Percentiles rank a stretch among this genome's conserved stretches.
phyloP scores from a whole-genome alignment of 2,329 filamentous ascomycete species.

The Phoma sp. region DNA sequence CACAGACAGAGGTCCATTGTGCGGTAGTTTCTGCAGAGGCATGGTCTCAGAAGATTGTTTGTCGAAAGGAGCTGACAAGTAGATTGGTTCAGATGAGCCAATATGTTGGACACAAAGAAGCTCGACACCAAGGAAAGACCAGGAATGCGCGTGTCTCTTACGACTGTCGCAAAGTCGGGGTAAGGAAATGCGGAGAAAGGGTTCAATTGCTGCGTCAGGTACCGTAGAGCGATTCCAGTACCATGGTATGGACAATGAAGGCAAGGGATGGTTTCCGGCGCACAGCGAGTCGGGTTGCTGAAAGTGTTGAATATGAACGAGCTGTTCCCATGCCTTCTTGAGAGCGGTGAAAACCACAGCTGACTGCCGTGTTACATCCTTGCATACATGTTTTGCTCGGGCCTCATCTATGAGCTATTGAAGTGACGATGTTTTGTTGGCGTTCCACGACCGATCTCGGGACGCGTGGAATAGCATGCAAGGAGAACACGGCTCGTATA shows the following conservation, averaged over 20 bases:
- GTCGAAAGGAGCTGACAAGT: not conserved
- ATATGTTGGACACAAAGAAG: not conserved
- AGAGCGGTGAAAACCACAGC: slow-evolving; percentile 20
- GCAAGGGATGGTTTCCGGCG: slow-evolving; percentile 21
- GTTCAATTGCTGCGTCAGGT: slow-evolving; percentile 4
- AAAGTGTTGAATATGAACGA: slow-evolving; percentile 26
- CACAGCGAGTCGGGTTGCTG: slow-evolving; percentile 18
- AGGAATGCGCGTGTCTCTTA: not conserved
- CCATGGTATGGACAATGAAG: slow-evolving; percentile 15
- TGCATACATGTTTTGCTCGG: slow-evolving; percentile 21
- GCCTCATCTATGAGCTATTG: slow-evolving; percentile 17
- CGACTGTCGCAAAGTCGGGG: not conserved
- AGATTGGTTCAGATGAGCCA: not conserved
- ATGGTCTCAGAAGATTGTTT: slow-evolving; percentile 6
- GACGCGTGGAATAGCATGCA: slow-evolving; percentile 23
- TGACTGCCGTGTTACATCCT: slow-evolving; percentile 28
- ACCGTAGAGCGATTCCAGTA: slow-evolving; percentile 17
- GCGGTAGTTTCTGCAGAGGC: slow-evolving; percentile 28
- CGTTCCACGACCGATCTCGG: slow-evolving; percentile 25
- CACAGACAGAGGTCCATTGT: slow-evolving; percentile 10
- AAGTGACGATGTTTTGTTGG: slow-evolving; percentile 19
- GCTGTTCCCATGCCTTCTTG: slow-evolving; percentile 10
- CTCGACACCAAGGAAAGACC: not conserved
- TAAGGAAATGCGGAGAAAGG: slow-evolving; percentile 13
- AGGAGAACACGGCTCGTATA: slow-evolving; percentile 14